Conservation (phyloP, 805 yeast species). For the Diddensiella transvaalensis region DNA sequence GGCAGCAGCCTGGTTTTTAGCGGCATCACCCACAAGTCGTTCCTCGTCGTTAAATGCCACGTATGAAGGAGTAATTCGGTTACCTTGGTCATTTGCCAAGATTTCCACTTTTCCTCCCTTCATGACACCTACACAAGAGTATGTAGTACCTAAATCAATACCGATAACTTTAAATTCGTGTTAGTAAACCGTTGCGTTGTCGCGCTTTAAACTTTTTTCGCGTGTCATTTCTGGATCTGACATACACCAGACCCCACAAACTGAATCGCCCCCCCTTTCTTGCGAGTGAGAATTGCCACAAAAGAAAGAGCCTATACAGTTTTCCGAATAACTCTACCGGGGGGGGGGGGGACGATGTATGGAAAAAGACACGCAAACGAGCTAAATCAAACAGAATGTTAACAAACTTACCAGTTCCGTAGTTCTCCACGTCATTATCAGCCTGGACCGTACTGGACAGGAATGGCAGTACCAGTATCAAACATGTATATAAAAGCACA, state of each 20-base stretch:
- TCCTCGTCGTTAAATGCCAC: conserved; percentile 92
- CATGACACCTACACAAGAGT: conserved; percentile 93
- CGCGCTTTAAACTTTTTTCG: no score
- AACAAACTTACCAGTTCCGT: conserved; percentile 35
- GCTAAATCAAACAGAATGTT: no score
- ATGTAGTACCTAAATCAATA: conserved; percentile 96
- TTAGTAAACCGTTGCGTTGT: conserved; percentile 8
- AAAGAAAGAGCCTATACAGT: no score
- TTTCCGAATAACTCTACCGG: no score
- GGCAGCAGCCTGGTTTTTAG: conserved; percentile 91
- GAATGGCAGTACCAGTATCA: conserved; percentile 36
- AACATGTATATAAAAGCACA: conserved; percentile 32
- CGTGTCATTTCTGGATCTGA: no score
- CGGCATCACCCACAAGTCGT: conserved; percentile 93
- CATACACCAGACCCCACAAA: no score
- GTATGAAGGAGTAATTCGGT: conserved; percentile 93
- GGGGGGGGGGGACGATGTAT: no score
- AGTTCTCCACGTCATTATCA: conserved; percentile 36
- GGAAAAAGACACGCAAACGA: no score
- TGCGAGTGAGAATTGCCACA: no score
- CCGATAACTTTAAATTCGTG: conserved; percentile 56
- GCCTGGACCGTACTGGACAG: conserved; percentile 27
- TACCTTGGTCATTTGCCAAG: conserved; percentile 94
- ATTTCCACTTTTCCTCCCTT: conserved; percentile 85
- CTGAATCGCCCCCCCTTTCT: no score